These are phyloP conservation scores for Fusarium aywerte DNA, from an alignment of 2,329 filamentous ascomycete species.

Conservation along the genomic window DNA sequence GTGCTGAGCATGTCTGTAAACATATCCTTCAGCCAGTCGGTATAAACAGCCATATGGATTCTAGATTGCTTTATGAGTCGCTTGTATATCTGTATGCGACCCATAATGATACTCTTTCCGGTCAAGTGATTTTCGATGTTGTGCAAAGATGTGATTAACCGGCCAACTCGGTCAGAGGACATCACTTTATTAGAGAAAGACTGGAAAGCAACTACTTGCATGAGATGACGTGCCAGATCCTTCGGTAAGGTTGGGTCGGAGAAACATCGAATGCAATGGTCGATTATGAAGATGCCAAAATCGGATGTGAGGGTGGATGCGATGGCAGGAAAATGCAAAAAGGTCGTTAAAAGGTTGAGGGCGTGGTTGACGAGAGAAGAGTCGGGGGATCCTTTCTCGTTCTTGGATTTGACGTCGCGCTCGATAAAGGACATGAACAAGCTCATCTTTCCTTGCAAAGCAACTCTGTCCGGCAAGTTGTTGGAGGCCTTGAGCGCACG, in stretches of 20 bases:
- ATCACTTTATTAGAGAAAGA: constrained; percentile 81
- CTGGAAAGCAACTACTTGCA: constrained; percentile 84
- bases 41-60: constrained; percentile 74
- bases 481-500: constrained; percentile 83
- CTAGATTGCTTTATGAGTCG: constrained; percentile 78
- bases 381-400: constrained; percentile 67
- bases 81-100: constrained; percentile 81
- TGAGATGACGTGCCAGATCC: constrained; percentile 78
- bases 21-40: constrained; percentile 84
- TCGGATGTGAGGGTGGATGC: constrained; percentile 77
- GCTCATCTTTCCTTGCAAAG: constrained; percentile 79
- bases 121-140: constrained; percentile 77
- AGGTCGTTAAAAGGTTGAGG: constrained; percentile 78
- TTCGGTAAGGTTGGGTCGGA: constrained; percentile 77
- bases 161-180: constrained; percentile 75
- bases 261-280: constrained; percentile 80
- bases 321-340: constrained; percentile 79
- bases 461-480: constrained; percentile 78
- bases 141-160: constrained; percentile 76
- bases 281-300: constrained; percentile 82
- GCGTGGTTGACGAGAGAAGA: constrained; percentile 80
- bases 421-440: constrained; percentile 84
- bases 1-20: constrained; percentile 84
- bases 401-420: constrained; percentile 77
- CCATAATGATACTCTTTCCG: constrained; percentile 83